Evolutionary conservation across 805 yeast genomes (phyloP), one percentile per base, ranked within the genome.

Genomic region (Saccharomycopsis malanga): DNA sequence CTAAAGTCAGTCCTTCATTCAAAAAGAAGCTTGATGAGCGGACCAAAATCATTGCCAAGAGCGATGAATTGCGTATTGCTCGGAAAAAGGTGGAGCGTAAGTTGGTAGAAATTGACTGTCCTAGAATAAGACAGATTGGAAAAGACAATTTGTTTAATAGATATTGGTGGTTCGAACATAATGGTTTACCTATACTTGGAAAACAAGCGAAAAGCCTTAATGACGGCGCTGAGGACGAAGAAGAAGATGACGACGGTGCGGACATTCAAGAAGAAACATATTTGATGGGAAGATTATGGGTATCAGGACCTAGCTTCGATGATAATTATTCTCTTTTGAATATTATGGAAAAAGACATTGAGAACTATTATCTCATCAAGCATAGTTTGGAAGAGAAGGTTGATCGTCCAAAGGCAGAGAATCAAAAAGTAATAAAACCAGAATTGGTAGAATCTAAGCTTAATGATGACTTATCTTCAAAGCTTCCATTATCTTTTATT

Each of bases 91-190:
- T 79, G 15, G 95, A 86, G 56, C 72, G 68, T 50, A 70, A 76
- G 49, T 66, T 93, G 21, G 72, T 73, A 39, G 87, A 81, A 55
- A 66, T 78, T 42, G 96, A 89, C 57, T 72, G 82, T 50, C 96
- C 87, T 60, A 67, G 98, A 48, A 72, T 88, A 41, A 75, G 76
- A 46, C 70, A 77, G 25, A 66, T 93, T 23, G 98, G 98, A 2
- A 73, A 79, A 49, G 98, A 93, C 62, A 68, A 95, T 43, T 75
- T 77, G 49, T 88, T 71, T 61, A 93, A 93, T 66, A 71, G 89
- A 54, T 93, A 91, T 61, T 93, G 95, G 95, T 93, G 96, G 96
- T 79, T 88, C 59, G 98, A 91, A 58, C 72, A 73, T 53, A 83
- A 83, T 58, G 98, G 98, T 0, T 69, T 87, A 41, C 87, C 88